Base-by-base conservation (phyloP, 2,329 filamentous ascomycete genomes). In the Fusarium irregulare region DNA sequence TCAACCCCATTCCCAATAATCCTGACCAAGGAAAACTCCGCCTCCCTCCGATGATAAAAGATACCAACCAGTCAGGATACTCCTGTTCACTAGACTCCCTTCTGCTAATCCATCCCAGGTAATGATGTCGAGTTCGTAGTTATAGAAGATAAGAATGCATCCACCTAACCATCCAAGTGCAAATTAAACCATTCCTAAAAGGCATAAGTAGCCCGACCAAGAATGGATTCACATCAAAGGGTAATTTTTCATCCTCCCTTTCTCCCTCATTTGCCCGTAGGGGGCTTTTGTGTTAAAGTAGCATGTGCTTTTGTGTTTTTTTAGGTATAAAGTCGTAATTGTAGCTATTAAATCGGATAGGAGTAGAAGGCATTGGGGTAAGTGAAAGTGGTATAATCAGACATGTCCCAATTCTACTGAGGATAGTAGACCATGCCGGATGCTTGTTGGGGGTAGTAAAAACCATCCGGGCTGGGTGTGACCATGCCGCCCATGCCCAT, bases 401-500 rank as follows among this genome's bases (percentile, higher is more conserved):
- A 40, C 32, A 66, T 51, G 59, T 70, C 76, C 73, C 72, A 76
- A 62, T 56, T 71, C 83, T 87, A 90, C 78, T 89, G 87, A 57
- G 84, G 82, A 76, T 90, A 91, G 78, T 89, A 91, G 67, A 89
- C 82, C 79, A 88, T 86, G 42, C 85, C 86, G 40, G 84, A 81
- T 5, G 82, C 81, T 55, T 83, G 80, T 71, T 87, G 88, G 23
- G 87, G 84, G 75, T 91, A 91, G 75, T 94, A 97, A 81, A 92
- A 97, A 65, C 85, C 85, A 78, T 90, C 85, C 75, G 87, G 85
- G 75, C 83, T 89, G 68, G 85, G 87, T 66, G 92, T 92, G 83
- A 94, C 91, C 90, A 96, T 94, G 12, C 92, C 91, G 67, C 90
- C 90, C 87, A 94, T 93, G 45, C 89, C 90, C 65, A 91, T 84